Base-by-base conservation (phyloP, 768 basidiomycete species). In the Hemileccinum rubropunctum region DNA sequence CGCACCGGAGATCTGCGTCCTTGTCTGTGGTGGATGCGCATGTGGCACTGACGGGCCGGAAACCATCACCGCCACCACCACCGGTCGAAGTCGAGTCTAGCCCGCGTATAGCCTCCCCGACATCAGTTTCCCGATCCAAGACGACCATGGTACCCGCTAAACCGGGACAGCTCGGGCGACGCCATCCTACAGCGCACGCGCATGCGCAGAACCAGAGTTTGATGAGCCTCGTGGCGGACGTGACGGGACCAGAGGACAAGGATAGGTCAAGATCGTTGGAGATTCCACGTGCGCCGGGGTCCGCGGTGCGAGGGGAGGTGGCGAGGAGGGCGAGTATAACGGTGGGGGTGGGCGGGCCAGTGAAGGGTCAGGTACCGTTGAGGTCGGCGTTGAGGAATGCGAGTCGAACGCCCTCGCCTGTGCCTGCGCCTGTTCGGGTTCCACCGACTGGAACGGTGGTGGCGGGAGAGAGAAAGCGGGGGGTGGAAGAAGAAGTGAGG, bases 211-310 rank as follows among this genome's bases (percentile, higher is more conserved):
- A 52, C 17, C 58, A 58, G 35, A 84, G 77, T 37, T 65, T 87
- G 61, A 82, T 88, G 83, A 81, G 78, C 57, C 81, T 88, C 54
- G 81, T 88, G 9, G 84, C 86, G 58, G 77, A 73, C 48, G 80
- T 86, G 39, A 64, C 82, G 21, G 68, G 68, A 40, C 58, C 66
- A 48, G 75, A 45, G 71, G 27, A 42, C 30, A 7, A 21, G 28
- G 47, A 52, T n/a, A 42, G 28, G 45, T 8, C 48, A 10, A 42
- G 36, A 34, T 66, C 65, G 9, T 28, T 68, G 48, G 66, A 68
- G 37, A 27, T 68, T 15, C 55, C 56, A 5, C 56, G 59, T 12
- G 60, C 60, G 23, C 62, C 54, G 1, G 48, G 49, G 13, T 57
- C 57, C n/a, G n/a, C 3, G 50, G 33, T 33, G 14, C 32, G 18